Conservation (phyloP, 2,329 filamentous ascomycete species). For the Allantophomopsis lycopodina region DNA sequence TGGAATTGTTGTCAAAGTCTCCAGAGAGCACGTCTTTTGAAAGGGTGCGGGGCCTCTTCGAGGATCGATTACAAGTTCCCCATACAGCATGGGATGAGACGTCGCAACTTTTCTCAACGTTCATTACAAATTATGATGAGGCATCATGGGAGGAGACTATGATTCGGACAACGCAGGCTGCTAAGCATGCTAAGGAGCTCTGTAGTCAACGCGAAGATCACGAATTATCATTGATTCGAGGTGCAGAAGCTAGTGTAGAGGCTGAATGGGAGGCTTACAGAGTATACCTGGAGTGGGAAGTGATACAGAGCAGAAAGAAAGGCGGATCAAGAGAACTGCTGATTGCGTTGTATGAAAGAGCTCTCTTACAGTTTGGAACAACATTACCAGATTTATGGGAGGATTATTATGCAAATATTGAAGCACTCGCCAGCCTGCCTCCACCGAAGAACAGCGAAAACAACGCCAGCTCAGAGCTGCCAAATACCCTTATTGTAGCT, state of each 20-base stretch:
- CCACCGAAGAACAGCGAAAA: conserved; percentile 15
- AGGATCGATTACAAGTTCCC: conserved; percentile 56
- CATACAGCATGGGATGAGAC: conserved; percentile 66
- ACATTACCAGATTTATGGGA: conserved; percentile 63
- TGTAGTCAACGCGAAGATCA: conserved; percentile 52
- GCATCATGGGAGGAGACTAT: conserved; percentile 62
- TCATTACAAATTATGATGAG: conserved; percentile 58
- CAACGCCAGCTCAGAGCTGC: conserved; percentile 20
- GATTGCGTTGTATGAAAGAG: conserved; percentile 65
- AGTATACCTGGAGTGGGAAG: conserved; percentile 81
- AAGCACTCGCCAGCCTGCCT: conserved; percentile 41
- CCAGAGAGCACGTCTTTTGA: conserved; percentile 41
- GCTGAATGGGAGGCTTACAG: conserved; percentile 35
- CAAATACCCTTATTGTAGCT: conserved; percentile 52
- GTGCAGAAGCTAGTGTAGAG: conserved; percentile 35
- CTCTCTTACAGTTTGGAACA: conserved; percentile 58
- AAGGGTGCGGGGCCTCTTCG: conserved; percentile 55
- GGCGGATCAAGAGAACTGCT: conserved; percentile 29
- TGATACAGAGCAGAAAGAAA: conserved; percentile 41
- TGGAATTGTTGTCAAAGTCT: conserved; percentile 48
- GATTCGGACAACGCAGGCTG: conserved; percentile 49
- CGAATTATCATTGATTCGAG: conserved; percentile 51
- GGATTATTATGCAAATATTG: conserved; percentile 44
- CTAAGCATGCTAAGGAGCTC: conserved; percentile 48
- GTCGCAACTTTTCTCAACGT: conserved; percentile 59